phyloP scores from a whole-genome alignment of 2,329 filamentous ascomycete genomes.

The Shiraia bambusicola region DNA sequence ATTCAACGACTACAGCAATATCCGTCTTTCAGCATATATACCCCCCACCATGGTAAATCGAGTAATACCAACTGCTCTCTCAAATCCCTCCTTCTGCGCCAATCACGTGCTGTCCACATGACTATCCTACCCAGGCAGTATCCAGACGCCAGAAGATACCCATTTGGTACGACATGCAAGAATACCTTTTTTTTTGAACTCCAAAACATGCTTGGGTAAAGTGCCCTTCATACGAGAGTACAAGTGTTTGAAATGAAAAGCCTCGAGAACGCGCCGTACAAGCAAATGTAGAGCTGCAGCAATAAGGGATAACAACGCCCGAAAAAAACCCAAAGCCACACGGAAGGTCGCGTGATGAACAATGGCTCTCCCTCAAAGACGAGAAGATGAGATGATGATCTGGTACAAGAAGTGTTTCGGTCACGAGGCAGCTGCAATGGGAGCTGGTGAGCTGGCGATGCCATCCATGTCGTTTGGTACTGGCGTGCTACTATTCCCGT shows the following conservation, averaged over 20 bases:
- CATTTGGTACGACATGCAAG: conserved; percentile 21
- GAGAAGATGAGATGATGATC: background rate
- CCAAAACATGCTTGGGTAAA: conserved; percentile 25
- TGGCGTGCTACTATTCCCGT: conserved; percentile 49
- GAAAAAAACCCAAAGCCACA: background rate
- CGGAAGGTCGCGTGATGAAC: background rate
- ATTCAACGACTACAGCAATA: too few species aligned
- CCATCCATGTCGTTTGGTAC: conserved; percentile 47
- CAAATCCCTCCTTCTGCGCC: conserved; percentile 1
- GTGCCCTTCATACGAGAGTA: conserved; percentile 9
- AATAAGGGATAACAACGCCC: background rate
- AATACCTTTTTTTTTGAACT: conserved; percentile 21
- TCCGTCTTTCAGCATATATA: too few species aligned
- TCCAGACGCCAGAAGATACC: conserved; percentile 20
- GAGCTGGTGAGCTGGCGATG: conserved; percentile 55
- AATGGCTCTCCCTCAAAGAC: background rate
- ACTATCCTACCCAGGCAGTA: conserved; percentile 8
- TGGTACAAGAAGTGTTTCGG: conserved; percentile 3
- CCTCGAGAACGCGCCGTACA: background rate
- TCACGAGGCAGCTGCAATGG: conserved; percentile 32
- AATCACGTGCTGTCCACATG: conserved; percentile 4
- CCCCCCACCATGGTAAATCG: too few species aligned
- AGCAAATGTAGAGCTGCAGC: background rate
- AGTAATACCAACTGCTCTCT: too few species aligned
- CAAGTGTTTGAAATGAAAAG: conserved; percentile 9